These are phyloP conservation scores for Globisporangium abappressorium DNA, from an alignment of 352 stramenopile genomes.

Conservation along the genomic window DNA sequence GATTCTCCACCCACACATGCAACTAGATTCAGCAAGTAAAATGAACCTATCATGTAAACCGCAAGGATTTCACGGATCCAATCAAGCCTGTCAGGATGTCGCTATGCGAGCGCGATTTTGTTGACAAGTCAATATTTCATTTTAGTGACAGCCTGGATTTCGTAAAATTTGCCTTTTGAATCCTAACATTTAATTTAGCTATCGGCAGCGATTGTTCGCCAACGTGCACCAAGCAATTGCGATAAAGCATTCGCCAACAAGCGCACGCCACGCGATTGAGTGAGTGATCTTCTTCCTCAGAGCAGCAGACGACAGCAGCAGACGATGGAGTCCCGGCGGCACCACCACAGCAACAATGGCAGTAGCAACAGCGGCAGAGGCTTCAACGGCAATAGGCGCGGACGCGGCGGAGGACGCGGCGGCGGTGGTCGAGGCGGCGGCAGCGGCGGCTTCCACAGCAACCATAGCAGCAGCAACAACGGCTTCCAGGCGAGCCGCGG, in stretches of 20 bases:
- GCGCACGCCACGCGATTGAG: background rate
- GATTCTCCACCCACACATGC: background rate
- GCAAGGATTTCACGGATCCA: background rate
- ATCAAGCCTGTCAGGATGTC: too few species aligned
- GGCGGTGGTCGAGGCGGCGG: conserved; percentile 19
- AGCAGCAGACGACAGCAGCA: background rate
- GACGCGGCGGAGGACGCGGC: conserved; percentile 21
- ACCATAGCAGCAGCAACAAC: conserved; percentile 4
- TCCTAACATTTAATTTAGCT: too few species aligned
- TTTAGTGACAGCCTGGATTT: background rate
- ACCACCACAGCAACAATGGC: conserved; percentile 10
- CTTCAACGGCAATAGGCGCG: conserved; percentile 16
- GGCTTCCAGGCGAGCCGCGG: conserved; percentile 10
- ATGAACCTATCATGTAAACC: background rate
- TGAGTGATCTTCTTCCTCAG: background rate
- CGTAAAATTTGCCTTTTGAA: too few species aligned
- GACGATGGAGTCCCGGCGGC: conserved; percentile 13
- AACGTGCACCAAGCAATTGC: too few species aligned
- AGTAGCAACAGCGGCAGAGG: conserved; percentile 9
- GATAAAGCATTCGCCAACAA: background rate
- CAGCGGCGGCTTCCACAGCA: conserved; percentile 10
- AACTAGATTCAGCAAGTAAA: background rate
- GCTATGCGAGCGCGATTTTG: background rate
- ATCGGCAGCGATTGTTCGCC: too few species aligned
- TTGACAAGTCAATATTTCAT: background rate